Evolutionary conservation across 2,329 filamentous ascomycete species (phyloP).

Genomic region (Xylaria multiplex): DNA sequence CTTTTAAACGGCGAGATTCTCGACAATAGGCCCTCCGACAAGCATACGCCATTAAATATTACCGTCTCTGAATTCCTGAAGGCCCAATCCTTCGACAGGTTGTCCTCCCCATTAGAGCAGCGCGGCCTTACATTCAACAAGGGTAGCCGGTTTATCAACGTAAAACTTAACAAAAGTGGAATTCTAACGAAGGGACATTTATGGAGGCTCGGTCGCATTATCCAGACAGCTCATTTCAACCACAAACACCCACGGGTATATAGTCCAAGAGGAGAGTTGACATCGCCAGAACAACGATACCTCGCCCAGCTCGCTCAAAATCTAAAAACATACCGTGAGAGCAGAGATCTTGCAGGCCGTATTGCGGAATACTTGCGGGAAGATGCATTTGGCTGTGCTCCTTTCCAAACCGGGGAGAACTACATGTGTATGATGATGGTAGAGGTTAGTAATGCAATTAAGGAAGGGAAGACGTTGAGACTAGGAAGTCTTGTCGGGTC

Average conservation of each 20-base stretch:
- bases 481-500: constrained; percentile 6
- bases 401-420: constrained; percentile 15
- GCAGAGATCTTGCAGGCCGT: neutral
- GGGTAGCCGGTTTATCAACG: constrained; percentile 4
- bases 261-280: neutral
- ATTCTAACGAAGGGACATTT: constrained; percentile 4
- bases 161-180: neutral
- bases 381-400: neutral
- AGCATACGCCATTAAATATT: neutral
- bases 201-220: constrained; percentile 13
- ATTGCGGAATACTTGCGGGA: neutral
- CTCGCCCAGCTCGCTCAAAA: constrained; percentile 2
- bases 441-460: constrained; percentile 15
- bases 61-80: neutral
- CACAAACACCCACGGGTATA: neutral
- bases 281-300: neutral
- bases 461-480: constrained; percentile 15
- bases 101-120: neutral
- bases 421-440: constrained; percentile 27
- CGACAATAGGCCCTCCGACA: neutral
- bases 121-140: constrained; percentile 21
- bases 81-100: neutral
- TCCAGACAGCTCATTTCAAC: neutral
- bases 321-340: neutral
- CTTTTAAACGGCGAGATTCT: constrained; percentile 32